Base-by-base conservation (phyloP, 108 stramenopile genomes). In the Skeletonema menzelii region DNA sequence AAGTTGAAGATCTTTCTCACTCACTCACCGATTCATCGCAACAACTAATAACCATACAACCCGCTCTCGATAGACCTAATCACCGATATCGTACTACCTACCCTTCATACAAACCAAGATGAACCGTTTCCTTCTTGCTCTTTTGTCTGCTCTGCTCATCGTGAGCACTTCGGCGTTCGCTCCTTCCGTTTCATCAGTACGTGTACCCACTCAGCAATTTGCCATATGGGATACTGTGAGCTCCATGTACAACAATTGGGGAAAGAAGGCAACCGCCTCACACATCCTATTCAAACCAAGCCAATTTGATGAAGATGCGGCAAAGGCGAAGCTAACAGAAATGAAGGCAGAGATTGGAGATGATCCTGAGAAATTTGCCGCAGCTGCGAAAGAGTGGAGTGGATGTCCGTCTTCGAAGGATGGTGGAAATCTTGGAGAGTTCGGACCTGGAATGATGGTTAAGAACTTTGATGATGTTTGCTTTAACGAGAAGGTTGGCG, bases 401-500 rank as follows among this genome's bases (percentile, higher is more conserved):
- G 67, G 66, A 11, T 90, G 89, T 77, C 87, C 89, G 0, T 76
- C 73, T 14, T 31, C 68, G 4, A 73, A 73, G 28, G 42, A 80
- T 34, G 87, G 87, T 20, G 89, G 89, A 55, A 44, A 46, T 32
- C 69, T 90, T 19, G 89, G 89, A 56, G 59, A 72, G 28, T 90
- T 90, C 46, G 84, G 86, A 13, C 87, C 83, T n/a, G 86, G 86
- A 24, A 79, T 82, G 84, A 90, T 90, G 89, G 89, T 90, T 20
- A 75, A 73, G 44, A 84, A 84, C 24, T 87, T 90, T 56, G 89
- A 87, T 40, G 63, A 65, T 13, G 87, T 86, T 19, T 69, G 73
- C 32, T 90, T 90, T 57, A 77, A 71, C 24, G 85, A 90, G 57
- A 72, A 40, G 2, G 79, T 87, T 5, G 89, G 89, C 19, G 84